A percentile compares a stretch with the other conserved stretches of the same genome.
Conservation (phyloP, 2,329 filamentous ascomycete species). For the Curvularia sp. region DNA sequence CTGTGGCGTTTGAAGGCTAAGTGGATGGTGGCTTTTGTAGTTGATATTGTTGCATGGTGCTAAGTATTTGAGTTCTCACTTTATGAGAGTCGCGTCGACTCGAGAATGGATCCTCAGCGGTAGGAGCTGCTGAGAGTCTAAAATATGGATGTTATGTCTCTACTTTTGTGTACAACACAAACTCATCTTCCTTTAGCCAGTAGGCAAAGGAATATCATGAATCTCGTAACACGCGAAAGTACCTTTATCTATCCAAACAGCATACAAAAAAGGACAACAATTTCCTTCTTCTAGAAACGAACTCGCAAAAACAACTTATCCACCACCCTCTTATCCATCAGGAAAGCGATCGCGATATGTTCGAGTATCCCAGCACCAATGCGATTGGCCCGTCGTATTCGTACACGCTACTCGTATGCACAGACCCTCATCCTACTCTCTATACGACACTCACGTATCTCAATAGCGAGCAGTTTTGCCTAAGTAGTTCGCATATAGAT, state of each 20-base stretch:
- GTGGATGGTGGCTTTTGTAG: no score
- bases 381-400: conserved; percentile 14
- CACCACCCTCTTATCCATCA: neutral
- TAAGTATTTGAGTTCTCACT: no score
- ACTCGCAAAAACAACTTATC: neutral
- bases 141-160: no score
- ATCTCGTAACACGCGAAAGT: no score
- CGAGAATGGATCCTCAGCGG: no score
- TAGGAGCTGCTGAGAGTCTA: no score
- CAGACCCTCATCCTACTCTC: neutral
- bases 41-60: no score
- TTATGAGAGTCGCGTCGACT: no score
- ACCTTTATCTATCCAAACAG: neutral
- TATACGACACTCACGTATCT: neutral
- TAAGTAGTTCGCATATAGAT: neutral
- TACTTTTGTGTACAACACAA: no score
- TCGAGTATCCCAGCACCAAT: conserved; percentile 3
- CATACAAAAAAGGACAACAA: neutral
- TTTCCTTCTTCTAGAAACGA: neutral
- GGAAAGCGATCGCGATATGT: neutral
- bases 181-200: no score
- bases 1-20: conserved; percentile 1
- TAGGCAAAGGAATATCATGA: no score
- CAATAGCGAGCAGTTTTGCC: conserved; percentile 2
- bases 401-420: conserved; percentile 13